Conservation (phyloP, 257 asterid species). For the Lithospermum erythrorhizon region DNA sequence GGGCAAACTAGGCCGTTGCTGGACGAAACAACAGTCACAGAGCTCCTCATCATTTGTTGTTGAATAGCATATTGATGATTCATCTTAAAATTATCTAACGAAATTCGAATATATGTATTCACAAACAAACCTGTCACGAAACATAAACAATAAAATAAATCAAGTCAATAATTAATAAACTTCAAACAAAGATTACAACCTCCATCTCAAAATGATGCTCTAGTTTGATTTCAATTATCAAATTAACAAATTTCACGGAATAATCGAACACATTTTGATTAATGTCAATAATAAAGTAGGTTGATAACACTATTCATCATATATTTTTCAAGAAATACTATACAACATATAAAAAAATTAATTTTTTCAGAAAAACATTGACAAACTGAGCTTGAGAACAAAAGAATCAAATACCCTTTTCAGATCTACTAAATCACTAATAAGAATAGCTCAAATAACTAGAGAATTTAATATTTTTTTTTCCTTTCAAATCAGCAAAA, state of each 20-base stretch:
- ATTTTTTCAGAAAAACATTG: too few species aligned
- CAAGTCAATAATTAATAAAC: background rate
- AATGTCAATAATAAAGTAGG: too few species aligned
- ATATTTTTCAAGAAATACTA: too few species aligned
- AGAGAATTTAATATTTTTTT: too few species aligned
- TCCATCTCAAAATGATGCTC: too few species aligned
- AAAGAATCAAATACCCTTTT: background rate
- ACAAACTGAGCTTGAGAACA: background rate
- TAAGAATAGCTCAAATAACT: background rate
- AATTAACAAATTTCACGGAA: too few species aligned
- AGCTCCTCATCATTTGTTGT: slow-evolving; percentile 11
- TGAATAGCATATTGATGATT: slow-evolving; percentile 3
- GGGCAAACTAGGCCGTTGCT: slow-evolving; percentile 71
- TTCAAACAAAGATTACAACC: too few species aligned
- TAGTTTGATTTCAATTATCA: too few species aligned
- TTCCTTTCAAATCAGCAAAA: too few species aligned
- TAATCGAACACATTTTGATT: too few species aligned
- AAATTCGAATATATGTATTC: background rate
- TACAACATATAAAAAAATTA: too few species aligned
- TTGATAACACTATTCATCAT: too few species aligned
- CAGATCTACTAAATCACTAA: background rate
- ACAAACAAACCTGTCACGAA: background rate
- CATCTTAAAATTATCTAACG: background rate
- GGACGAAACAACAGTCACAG: background rate
- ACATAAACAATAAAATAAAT: background rate